Percentiles rank a stretch among this genome's conserved stretches.
Evolutionary conservation across 1,284 basidiomycete species (phyloP).

Genomic region (Microbotryomycetes sp.): DNA sequence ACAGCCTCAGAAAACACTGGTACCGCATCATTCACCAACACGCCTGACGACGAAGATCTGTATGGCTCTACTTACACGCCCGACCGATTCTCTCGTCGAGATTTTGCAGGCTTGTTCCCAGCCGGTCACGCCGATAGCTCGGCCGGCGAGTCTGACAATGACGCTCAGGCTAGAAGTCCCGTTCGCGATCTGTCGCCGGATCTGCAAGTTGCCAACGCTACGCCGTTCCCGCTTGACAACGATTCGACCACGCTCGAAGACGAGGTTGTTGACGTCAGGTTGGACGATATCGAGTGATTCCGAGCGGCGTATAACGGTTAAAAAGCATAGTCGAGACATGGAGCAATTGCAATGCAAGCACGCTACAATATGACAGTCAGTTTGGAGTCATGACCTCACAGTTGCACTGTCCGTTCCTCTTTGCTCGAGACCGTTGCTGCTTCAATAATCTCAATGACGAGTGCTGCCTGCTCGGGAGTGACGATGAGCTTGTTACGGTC

Average conservation of each 20-base stretch:
- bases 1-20: background rate
- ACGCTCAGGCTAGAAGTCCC: background rate
- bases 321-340: too few relatives aligned
- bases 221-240: background rate
- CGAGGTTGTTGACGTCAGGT: background rate
- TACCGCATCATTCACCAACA: background rate
- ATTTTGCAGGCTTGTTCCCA: too few relatives aligned
- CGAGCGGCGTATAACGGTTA: too few relatives aligned
- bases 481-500: slow-evolving; percentile 52
- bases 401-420: slow-evolving; percentile 51
- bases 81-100: background rate
- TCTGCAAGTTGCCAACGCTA: background rate
- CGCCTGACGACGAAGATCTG: background rate
- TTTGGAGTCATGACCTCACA: slow-evolving; percentile 30
- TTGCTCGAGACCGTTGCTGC: slow-evolving; percentile 57
- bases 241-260: background rate
- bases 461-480: slow-evolving; percentile 61
- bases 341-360: background rate
- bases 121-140: background rate
- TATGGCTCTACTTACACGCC: background rate
- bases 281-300: background rate
- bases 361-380: too few relatives aligned
- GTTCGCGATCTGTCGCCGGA: background rate
- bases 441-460: slow-evolving; percentile 66
- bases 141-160: background rate